Percentiles rank a stretch among this genome's conserved stretches.
These are phyloP conservation scores for Cladorrhinum samala DNA, from an alignment of 495 filamentous ascomycete genomes.

Conservation along the genomic window DNA sequence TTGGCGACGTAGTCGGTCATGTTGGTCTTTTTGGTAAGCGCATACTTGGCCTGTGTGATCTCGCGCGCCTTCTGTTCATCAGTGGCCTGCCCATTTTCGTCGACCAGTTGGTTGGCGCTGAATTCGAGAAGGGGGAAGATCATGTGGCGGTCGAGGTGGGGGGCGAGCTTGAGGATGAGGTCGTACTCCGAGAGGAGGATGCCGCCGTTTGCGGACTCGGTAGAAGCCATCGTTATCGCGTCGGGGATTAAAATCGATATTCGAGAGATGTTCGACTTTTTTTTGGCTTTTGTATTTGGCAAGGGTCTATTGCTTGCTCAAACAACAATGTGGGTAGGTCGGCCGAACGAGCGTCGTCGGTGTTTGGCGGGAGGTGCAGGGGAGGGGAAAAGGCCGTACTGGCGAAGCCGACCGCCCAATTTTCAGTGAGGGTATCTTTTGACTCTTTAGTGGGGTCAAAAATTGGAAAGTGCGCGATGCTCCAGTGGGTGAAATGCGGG, in stretches of 20 bases:
- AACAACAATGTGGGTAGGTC: not conserved
- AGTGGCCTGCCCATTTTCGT: slow-evolving; percentile 46
- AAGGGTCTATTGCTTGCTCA: not conserved
- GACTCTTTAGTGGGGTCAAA: slow-evolving; percentile 34
- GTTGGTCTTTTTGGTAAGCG: slow-evolving; percentile 89
- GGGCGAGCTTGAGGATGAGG: slow-evolving; percentile 79
- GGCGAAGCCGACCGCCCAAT: slow-evolving; percentile 21
- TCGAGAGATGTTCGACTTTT: not conserved
- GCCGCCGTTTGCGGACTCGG: slow-evolving; percentile 46
- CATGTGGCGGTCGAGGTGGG: slow-evolving; percentile 90
- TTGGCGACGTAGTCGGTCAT: slow-evolving; percentile 96
- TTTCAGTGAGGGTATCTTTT: slow-evolving; percentile 23
- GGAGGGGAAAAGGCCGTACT: slow-evolving; percentile 4
- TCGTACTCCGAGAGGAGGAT: slow-evolving; percentile 59
- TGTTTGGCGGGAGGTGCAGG: not conserved
- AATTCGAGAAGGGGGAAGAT: slow-evolving; percentile 93
- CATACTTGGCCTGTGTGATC: slow-evolving; percentile 77
- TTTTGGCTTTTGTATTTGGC: not conserved
- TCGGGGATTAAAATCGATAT: not conserved
- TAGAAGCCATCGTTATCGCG: slow-evolving; percentile 22
- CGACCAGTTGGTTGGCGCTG: slow-evolving; percentile 45
- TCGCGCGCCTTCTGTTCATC: slow-evolving; percentile 56
- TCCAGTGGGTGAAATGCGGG: slow-evolving; percentile 12
- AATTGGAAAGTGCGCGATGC: slow-evolving; percentile 25
- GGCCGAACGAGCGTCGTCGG: slow-evolving; percentile 4